phyloP scores from a whole-genome alignment of 768 basidiomycete species.

The Psilocybe cubensis region DNA sequence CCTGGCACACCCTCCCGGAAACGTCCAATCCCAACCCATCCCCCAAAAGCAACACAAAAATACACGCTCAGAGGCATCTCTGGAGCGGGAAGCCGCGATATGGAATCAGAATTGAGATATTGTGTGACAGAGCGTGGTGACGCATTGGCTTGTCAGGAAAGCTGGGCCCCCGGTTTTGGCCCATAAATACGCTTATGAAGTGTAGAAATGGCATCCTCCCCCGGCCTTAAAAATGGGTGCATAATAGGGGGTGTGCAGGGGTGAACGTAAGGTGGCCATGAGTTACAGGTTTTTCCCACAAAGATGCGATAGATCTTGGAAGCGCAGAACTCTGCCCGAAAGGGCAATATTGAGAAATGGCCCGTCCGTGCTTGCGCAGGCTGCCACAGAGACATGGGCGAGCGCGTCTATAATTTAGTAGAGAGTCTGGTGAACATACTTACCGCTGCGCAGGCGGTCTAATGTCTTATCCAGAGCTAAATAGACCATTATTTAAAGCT shows the following conservation, averaged over 20 bases:
- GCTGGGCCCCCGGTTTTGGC: neutral
- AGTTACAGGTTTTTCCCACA: slow-evolving; percentile 6
- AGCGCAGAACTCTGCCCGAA: neutral
- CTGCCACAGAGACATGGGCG: neutral
- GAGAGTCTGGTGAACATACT: neutral
- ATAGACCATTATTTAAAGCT: neutral
- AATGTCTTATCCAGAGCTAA: neutral
- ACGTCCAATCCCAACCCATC: too few species aligned
- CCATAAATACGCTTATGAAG: slow-evolving; percentile 7
- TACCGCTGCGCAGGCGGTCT: neutral
- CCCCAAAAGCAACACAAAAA: neutral
- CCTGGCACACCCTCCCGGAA: neutral
- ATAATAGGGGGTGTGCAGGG: slow-evolving; percentile 11
- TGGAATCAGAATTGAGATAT: slow-evolving; percentile 4
- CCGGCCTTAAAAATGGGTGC: slow-evolving; percentile 2
- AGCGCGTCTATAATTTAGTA: neutral
- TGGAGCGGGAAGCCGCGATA: neutral
- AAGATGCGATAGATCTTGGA: slow-evolving; percentile 11
- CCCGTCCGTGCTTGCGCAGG: neutral
- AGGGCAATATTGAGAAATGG: neutral
- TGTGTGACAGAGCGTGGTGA: slow-evolving; percentile 15
- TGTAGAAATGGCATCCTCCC: too few species aligned
- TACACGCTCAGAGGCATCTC: neutral
- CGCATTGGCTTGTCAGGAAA: slow-evolving; percentile 12
- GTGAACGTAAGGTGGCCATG: slow-evolving; percentile 17